Evolutionary conservation across 2,329 filamentous ascomycete species (phyloP).

Genomic region (Calonectria leucothoes): DNA sequence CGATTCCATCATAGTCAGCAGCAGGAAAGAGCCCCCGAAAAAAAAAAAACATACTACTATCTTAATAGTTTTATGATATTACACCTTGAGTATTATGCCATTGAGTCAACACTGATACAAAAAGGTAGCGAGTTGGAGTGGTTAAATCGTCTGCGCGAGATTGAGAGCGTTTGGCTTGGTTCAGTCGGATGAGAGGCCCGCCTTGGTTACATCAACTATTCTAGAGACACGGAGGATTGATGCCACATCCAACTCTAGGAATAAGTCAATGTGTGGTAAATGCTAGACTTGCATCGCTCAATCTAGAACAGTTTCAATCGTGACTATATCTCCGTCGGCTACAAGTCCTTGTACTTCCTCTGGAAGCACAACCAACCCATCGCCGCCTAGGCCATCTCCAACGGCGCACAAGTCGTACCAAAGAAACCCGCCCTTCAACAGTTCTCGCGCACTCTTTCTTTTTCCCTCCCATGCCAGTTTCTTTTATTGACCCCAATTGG

Average conservation of each 20-base stretch:
- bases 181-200: not conserved
- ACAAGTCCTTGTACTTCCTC: not conserved
- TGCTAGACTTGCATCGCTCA: not conserved
- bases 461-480: not conserved
- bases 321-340: not conserved
- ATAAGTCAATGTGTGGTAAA: not conserved
- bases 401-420: not conserved
- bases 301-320: not conserved
- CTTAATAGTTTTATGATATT: not conserved
- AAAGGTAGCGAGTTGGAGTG: not conserved
- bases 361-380: not conserved
- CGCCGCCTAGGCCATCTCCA: not conserved
- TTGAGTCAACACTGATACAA: not conserved
- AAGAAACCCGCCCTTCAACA: not conserved
- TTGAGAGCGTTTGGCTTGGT: not conserved
- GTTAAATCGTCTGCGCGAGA: not conserved
- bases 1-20: not conserved
- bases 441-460: not conserved
- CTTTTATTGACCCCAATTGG: not conserved
- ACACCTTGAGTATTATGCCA: not conserved
- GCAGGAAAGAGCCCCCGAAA: too few species aligned
- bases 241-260: not conserved
- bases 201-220: not conserved
- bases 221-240: not conserved
- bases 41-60: not conserved